Evolutionary conservation across 2,329 filamentous ascomycete species (phyloP).

Genomic region (Taxawa tesnikishii): DNA sequence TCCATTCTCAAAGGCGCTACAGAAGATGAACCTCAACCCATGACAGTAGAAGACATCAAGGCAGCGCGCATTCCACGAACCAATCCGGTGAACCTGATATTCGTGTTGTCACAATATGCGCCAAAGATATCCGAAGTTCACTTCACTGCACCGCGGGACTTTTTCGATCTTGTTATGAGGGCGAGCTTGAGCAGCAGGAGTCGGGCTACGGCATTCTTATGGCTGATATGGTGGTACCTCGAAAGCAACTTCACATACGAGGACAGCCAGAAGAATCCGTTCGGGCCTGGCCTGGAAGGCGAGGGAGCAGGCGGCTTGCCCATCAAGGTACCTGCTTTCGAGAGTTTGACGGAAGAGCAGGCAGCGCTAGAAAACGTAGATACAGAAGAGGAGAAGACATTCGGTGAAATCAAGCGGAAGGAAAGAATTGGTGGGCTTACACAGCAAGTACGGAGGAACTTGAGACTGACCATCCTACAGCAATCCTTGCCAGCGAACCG

Average conservation of each 20-base stretch:
- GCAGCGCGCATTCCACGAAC: conserved; percentile 58
- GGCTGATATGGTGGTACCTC: conserved; percentile 98
- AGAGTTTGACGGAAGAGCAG: conserved; percentile 53
- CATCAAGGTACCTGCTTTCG: conserved; percentile 52
- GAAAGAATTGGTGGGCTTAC: conserved; percentile 42
- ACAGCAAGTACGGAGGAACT: conserved; percentile 3
- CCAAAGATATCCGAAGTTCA: conserved; percentile 87
- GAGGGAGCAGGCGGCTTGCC: conserved; percentile 31
- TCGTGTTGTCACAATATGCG: conserved; percentile 81
- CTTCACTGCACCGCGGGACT: conserved; percentile 74
- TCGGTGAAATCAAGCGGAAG: conserved; percentile 60
- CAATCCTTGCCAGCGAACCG: conserved; percentile 64
- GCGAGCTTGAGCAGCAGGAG: conserved; percentile 69
- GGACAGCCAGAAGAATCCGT: conserved; percentile 81
- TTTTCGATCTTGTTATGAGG: conserved; percentile 94
- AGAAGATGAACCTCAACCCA: conserved; percentile 79
- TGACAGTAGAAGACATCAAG: conserved; percentile 71
- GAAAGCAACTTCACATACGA: conserved; percentile 90
- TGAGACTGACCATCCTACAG: conserved; percentile 7
- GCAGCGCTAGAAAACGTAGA: conserved; percentile 63
- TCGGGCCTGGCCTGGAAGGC: conserved; percentile 49
- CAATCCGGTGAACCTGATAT: conserved; percentile 94
- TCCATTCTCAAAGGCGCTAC: conserved; percentile 95
- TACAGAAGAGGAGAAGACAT: conserved; percentile 54
- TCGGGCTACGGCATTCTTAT: conserved; percentile 78